Conservation (phyloP, 2,329 filamentous ascomycete species). For the Trichoderma guizhouense region DNA sequence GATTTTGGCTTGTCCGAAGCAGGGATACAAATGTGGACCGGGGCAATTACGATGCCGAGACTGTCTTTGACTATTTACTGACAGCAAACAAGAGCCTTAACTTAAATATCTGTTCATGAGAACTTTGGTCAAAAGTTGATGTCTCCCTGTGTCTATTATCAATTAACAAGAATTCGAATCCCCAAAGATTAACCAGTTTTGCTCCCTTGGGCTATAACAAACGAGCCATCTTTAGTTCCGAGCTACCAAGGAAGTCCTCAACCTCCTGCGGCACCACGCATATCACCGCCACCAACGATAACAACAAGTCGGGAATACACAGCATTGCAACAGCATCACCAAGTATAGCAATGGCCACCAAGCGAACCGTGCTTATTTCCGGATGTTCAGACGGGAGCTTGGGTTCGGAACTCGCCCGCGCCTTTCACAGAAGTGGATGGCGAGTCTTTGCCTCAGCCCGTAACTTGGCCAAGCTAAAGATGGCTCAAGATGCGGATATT, state of each 20-base stretch:
- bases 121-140: background rate
- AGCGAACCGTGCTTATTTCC: conserved; percentile 31
- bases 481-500: conserved; percentile 20
- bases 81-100: background rate
- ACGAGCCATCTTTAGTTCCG: background rate
- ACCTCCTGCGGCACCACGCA: background rate
- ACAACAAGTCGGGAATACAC: background rate
- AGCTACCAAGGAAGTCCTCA: background rate
- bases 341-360: background rate
- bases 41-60: conserved; percentile 8
- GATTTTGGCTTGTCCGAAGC: background rate
- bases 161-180: background rate
- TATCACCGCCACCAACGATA: background rate
- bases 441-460: conserved; percentile 32
- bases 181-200: background rate
- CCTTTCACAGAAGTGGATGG: conserved; percentile 28
- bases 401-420: conserved; percentile 30
- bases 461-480: conserved; percentile 26
- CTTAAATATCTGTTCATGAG: background rate
- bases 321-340: background rate
- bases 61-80: background rate
- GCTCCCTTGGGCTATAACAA: background rate
- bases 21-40: background rate
- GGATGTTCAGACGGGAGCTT: conserved; percentile 35
- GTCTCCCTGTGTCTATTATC: background rate